Base-by-base conservation (phyloP, 129 eudicot genomes). In the Helianthus tuberosus region DNA sequence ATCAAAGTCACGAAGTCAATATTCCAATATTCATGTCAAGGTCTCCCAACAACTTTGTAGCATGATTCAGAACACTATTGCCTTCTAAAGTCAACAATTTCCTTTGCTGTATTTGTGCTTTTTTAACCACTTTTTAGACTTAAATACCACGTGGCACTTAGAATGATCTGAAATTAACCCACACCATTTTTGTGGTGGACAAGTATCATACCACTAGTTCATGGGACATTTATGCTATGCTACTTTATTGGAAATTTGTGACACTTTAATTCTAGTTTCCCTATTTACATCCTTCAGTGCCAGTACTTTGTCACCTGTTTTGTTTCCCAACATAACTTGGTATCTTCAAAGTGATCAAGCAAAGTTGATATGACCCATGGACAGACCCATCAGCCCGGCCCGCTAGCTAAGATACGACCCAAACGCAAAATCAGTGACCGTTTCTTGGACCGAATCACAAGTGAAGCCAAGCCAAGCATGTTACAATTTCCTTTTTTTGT, bases 61-160 rank as follows among this genome's bases (percentile, higher is more conserved):
- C 74, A 69, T 69, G 73, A 69, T 6, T 69, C 73, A 14, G 29
- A 27, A 14, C 73, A 69, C 73, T 29, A 50, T 5, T 36, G 9
- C 44, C 20, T 71, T 39, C 54, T 23, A 57, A 55, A 41, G 66
- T 71, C 75, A 55, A 71, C 54, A 71, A 54, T 66, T 38, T 39
- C 39, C 23, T 39, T 55, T 17, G 53, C 66, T 71, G 23, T 66
- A 57, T 39, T 16, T 29, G 73, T 68, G 60, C 51, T 49, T 49
- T 59, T 48, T 69, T 32, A 32, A 32, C 36, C 2, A 32, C 36
- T 32, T 32, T 32, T 32, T 32, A 32, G 36, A 32, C 36, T 32
- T 32, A 32, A 32, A 32, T 32, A 32, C 36, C 36, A 32, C 36
- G 36, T 32, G 2, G 36, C 36, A 32, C 36, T 32, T 32, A 5